Conservation (phyloP, 768 basidiomycete genomes). For the Boletus pseudopeckii region DNA sequence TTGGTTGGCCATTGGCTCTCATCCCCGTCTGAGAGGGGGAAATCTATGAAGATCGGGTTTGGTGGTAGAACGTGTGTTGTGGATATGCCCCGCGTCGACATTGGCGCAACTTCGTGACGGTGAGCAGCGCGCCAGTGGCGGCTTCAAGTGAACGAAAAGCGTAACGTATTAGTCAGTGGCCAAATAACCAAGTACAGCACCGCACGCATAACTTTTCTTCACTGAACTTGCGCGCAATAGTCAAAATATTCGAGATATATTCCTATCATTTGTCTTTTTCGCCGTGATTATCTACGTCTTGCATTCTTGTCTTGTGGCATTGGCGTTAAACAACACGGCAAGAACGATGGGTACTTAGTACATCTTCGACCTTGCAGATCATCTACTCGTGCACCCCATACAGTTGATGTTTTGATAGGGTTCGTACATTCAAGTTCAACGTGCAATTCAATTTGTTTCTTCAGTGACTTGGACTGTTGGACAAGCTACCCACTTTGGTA, state of each 20-base stretch:
- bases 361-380: constrained; percentile 48
- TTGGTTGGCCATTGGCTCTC: constrained; percentile 52
- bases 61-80: constrained; percentile 39
- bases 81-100: constrained; percentile 21
- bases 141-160: not conserved
- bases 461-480: not conserved
- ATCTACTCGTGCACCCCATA: constrained; percentile 53
- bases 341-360: constrained; percentile 36
- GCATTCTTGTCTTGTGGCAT: constrained; percentile 39
- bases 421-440: constrained; percentile 15
- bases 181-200: not conserved
- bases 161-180: constrained; percentile 14
- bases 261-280: not conserved
- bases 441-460: not conserved
- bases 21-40: constrained; percentile 61
- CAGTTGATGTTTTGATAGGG: constrained; percentile 33
- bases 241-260: not conserved
- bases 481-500: no score
- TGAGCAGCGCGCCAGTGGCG: not conserved
- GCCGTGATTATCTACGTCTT: constrained; percentile 68
- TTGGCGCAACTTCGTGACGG: constrained; percentile 9
- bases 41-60: constrained; percentile 55
- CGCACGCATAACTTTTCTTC: no score
- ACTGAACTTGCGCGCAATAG: not conserved
- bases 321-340: constrained; percentile 71